A percentile compares a stretch with the other conserved stretches of the same genome.
Evolutionary conservation across 495 filamentous ascomycete species (phyloP).

Genomic region (Halenospora varia): DNA sequence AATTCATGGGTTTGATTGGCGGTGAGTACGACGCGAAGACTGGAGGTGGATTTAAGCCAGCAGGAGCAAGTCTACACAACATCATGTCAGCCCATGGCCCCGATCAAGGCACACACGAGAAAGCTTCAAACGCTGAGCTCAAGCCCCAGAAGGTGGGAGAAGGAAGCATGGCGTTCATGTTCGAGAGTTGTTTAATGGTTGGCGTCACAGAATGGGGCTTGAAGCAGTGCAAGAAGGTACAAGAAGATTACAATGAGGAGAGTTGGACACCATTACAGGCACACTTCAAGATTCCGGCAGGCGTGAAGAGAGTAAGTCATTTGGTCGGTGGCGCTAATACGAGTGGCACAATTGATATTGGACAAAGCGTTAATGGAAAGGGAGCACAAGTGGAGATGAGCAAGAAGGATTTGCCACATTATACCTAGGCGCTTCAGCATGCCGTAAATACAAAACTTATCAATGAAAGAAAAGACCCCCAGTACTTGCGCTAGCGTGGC

Average conservation of each 20-base stretch:
- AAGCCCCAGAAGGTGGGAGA: conserved; percentile 49
- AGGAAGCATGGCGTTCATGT: conserved; percentile 65
- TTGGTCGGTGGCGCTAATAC: conserved; percentile 3
- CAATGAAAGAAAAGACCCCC: not conserved
- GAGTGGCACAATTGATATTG: conserved; percentile 1
- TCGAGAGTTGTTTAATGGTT: conserved; percentile 73
- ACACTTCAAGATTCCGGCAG: conserved; percentile 48
- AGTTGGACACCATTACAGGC: conserved; percentile 79
- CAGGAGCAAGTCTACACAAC: conserved; percentile 53
- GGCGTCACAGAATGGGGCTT: conserved; percentile 91
- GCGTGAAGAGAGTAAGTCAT: conserved; percentile 17
- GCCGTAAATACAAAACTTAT: too few relatives aligned
- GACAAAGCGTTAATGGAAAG: conserved; percentile 8
- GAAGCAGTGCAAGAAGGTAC: conserved; percentile 77
- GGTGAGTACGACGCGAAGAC: conserved; percentile 59
- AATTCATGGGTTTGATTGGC: conserved; percentile 71
- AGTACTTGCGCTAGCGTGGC: too few relatives aligned
- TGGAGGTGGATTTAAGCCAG: conserved; percentile 54
- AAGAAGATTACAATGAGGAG: conserved; percentile 77
- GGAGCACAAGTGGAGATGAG: conserved; percentile 3
- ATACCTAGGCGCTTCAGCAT: not conserved
- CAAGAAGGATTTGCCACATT: conserved; percentile 3
- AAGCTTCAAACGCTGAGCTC: conserved; percentile 51
- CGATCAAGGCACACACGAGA: conserved; percentile 61
- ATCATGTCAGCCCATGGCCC: conserved; percentile 58